These are phyloP conservation scores for Luffa acutangula DNA, from an alignment of 306 rosid species.

Conservation along the genomic window DNA sequence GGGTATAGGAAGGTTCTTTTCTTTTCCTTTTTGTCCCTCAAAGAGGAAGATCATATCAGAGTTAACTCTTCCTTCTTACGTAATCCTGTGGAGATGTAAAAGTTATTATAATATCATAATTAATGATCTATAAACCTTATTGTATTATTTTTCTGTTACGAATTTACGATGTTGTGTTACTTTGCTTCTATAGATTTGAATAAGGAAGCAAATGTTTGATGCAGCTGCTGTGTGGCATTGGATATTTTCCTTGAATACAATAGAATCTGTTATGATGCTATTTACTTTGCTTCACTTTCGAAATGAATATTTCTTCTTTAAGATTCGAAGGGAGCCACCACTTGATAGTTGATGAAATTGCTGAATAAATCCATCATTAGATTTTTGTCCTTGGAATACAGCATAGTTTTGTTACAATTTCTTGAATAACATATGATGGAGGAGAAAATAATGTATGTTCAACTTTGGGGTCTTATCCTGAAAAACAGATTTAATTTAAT, in stretches of 20 bases:
- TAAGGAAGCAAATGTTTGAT: background rate
- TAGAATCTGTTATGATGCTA: background rate
- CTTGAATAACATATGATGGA: background rate
- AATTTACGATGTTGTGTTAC: background rate
- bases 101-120: background rate
- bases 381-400: background rate
- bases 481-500: background rate
- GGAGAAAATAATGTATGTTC: background rate
- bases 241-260: background rate
- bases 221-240: background rate
- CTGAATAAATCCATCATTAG: background rate
- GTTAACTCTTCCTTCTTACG: background rate
- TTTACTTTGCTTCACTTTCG: background rate
- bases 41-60: background rate
- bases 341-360: background rate
- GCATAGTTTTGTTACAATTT: background rate
- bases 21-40: background rate
- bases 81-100: background rate
- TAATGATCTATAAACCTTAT: background rate
- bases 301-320: background rate
- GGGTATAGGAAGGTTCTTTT: background rate
- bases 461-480: background rate
- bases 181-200: background rate
- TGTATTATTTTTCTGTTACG: background rate
- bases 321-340: background rate